Base-by-base conservation (phyloP, 768 basidiomycete genomes). In the Boletellus ananas region DNA sequence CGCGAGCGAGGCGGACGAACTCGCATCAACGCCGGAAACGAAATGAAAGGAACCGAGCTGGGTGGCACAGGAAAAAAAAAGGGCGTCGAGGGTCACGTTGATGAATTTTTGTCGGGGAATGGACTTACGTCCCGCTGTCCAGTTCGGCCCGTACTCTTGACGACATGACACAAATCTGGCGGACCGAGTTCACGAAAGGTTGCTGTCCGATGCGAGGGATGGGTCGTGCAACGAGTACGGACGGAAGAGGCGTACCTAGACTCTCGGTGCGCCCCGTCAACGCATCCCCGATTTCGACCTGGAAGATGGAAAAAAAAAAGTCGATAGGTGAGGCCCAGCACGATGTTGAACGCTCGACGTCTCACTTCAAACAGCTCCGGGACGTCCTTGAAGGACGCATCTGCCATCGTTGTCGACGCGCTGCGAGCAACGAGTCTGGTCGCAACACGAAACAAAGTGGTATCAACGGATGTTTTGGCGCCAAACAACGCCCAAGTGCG, bases 11-110 rank as follows among this genome's bases (percentile, higher is more conserved):
- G 96, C 96, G 17, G 94, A 97, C 6, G 95, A 96, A 16, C 94
- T 97, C 1, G 95, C 93, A 68, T 99, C 96, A 45, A 99, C 91
- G n/a, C 96, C 95, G 0, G 96, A 99, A 50, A 96, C 81, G 60
- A 91, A 97, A 71, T 99, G 96, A 67, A 97, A 98, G 33, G 95
- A 97, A 34, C 93, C 92, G 51, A 92, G 76, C 94, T 96, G 60
- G 52, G 27, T 61, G 23, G 3, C 4, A 25, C 23, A 25, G 23
- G 7, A 47, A 29, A 9, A 9, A 11, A 29, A 10, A 29, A 29
- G 29, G 11, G 33, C 8, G 34, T 51, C 27, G 33, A 17, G 59
- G 42, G 31, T 6, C 17, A 16, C 6, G 18, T 3, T 33, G 43
- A 37, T 45, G 38, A 48, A 29, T 3, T 25, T 25, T 25, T 25